phyloP scores from a whole-genome alignment of 176 grass and related monocot genomes.

The Leersia perrieri region DNA sequence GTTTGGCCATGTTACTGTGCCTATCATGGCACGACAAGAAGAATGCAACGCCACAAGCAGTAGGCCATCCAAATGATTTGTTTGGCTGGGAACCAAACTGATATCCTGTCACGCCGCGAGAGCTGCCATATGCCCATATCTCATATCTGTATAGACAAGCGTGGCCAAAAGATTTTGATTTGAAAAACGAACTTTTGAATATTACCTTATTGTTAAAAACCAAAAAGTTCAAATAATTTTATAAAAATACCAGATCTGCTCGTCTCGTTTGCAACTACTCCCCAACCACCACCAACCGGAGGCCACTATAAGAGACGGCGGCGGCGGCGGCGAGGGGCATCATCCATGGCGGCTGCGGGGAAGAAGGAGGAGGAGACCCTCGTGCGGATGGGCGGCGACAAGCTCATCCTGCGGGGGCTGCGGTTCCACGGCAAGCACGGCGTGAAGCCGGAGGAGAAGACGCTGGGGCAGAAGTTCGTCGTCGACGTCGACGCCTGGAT shows the following conservation, averaged over 20 bases:
- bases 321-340: not conserved
- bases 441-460: slow-evolving; percentile 73
- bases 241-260: not conserved
- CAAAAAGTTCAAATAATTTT: too few species aligned
- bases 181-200: too few species aligned
- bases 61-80: too few species aligned
- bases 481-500: slow-evolving; percentile 87
- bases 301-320: not conserved
- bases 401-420: slow-evolving; percentile 76
- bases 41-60: too few species aligned
- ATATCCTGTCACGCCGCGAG: too few species aligned
- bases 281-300: not conserved
- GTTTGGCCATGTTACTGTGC: too few species aligned
- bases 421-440: slow-evolving; percentile 93
- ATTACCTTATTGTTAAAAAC: too few species aligned
- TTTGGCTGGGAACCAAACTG: too few species aligned
- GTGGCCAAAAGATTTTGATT: too few species aligned
- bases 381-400: slow-evolving; percentile 46
- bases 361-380: not conserved
- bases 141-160: too few species aligned
- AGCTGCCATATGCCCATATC: too few species aligned
- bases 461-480: slow-evolving; percentile 83
- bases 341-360: slow-evolving; percentile 13
- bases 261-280: not conserved
- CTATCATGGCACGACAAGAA: too few species aligned